Percentiles rank a stretch among this genome's conserved stretches.
Evolutionary conservation across 345 rosid species (phyloP).

Genomic region (Cardamine occulta): DNA sequence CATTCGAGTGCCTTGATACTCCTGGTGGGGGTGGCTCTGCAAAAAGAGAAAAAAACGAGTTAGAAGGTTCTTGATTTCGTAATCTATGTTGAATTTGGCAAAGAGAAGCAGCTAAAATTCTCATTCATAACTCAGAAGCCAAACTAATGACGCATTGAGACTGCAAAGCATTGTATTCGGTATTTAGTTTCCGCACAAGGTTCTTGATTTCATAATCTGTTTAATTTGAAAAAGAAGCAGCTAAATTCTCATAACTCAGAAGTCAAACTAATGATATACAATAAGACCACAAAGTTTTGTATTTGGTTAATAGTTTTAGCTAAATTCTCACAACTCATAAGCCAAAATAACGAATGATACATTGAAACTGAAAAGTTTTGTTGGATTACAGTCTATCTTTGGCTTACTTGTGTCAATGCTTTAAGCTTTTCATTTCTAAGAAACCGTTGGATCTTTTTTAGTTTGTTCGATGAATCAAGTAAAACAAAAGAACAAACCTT

Average conservation of each 20-base stretch:
- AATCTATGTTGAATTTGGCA: neutral
- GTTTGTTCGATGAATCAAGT: neutral
- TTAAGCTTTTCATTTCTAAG: too few species aligned
- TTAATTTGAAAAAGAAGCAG: neutral
- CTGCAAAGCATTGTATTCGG: neutral
- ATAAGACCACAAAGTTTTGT: too few species aligned
- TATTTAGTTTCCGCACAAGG: too few species aligned
- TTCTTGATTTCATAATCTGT: too few species aligned
- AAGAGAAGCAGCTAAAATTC: too few species aligned
- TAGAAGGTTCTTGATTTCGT: slow-evolving; percentile 11
- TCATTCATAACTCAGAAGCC: neutral
- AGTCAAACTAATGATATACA: too few species aligned
- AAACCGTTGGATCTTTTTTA: neutral
- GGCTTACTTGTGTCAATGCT: neutral
- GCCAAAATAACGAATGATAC: slow-evolving; percentile 1
- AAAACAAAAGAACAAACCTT: slow-evolving; percentile 44
- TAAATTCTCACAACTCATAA: neutral
- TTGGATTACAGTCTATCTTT: neutral
- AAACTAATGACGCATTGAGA: neutral
- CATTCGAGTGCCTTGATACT: slow-evolving; percentile 53
- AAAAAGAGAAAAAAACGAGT: neutral
- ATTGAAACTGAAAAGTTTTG: neutral
- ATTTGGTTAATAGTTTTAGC: too few species aligned
- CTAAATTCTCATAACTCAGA: neutral
- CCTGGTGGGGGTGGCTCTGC: slow-evolving; percentile 65